Evolutionary conservation across 805 yeast species (phyloP).

Genomic region (Wickerhamiella kurtzmanii): DNA sequence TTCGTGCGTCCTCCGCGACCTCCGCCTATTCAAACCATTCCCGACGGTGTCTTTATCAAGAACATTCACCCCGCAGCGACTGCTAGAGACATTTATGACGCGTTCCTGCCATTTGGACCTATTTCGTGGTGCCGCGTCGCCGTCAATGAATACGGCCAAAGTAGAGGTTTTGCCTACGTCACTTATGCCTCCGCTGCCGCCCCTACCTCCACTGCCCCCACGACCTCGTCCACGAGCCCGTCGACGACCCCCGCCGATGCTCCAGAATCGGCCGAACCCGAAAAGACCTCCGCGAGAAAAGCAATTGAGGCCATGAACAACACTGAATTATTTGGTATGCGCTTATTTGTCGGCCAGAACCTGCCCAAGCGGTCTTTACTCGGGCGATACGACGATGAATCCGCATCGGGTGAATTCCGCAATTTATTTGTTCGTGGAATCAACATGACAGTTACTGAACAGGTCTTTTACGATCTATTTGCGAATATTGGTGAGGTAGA

Average conservation of each 20-base stretch:
- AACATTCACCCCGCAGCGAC: slow-evolving; percentile 59
- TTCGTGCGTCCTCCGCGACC: slow-evolving; percentile 8
- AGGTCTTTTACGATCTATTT: slow-evolving; percentile 33
- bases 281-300: not conserved
- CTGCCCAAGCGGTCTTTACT: slow-evolving; percentile 50
- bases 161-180: slow-evolving; percentile 20
- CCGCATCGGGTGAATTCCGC: slow-evolving; percentile 34
- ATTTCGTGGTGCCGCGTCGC: slow-evolving; percentile 18
- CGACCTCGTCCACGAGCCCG: not conserved
- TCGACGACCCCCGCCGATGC: slow-evolving; percentile 1
- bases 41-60: slow-evolving; percentile 49
- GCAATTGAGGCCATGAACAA: slow-evolving; percentile 19
- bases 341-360: slow-evolving; percentile 44
- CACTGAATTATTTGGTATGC: slow-evolving; percentile 19
- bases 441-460: slow-evolving; percentile 29
- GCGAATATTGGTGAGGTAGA: slow-evolving; percentile 35
- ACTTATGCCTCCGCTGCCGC: slow-evolving; percentile 6
- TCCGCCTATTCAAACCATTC: slow-evolving; percentile 8
- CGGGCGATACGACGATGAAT: slow-evolving; percentile 30
- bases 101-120: slow-evolving; percentile 14
- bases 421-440: slow-evolving; percentile 43
- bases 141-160: slow-evolving; percentile 14
- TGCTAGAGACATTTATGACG: slow-evolving; percentile 18
- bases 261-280: slow-evolving; percentile 13
- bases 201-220: not conserved